These are phyloP conservation scores for Calonectria leucothoes DNA, from an alignment of 2,329 filamentous ascomycete genomes.

Conservation along the genomic window DNA sequence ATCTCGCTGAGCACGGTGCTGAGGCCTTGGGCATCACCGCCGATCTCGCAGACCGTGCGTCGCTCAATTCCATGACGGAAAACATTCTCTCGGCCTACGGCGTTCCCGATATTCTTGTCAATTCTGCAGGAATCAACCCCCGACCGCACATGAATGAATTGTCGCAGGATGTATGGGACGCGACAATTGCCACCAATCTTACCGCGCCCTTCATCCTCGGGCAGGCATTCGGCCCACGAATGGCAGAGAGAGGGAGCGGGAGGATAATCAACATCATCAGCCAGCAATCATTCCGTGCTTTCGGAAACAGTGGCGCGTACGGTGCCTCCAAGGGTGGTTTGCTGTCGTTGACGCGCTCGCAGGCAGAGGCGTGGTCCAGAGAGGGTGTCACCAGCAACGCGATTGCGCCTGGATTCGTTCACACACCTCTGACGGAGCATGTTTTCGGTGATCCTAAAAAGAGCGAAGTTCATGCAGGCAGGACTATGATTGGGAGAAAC, in stretches of 20 bases:
- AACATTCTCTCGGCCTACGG: conserved; percentile 38
- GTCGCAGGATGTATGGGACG: conserved; percentile 44
- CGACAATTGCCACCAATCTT: conserved; percentile 47
- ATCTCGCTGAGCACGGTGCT: conserved; percentile 40
- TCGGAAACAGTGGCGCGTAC: conserved; percentile 48
- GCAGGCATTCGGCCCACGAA: conserved; percentile 46
- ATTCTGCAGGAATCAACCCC: conserved; percentile 45
- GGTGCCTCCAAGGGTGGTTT: conserved; percentile 48
- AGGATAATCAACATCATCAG: conserved; percentile 49
- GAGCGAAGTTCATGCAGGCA: conserved; percentile 37
- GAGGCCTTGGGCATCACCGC: conserved; percentile 35
- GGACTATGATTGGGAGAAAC: conserved; percentile 47
- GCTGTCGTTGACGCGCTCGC: conserved; percentile 45
- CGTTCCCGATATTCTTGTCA: conserved; percentile 47
- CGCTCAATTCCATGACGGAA: conserved; percentile 27
- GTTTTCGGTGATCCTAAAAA: conserved; percentile 37
- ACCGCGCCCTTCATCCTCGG: conserved; percentile 47
- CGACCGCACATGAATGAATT: conserved; percentile 45
- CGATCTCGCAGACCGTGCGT: conserved; percentile 31
- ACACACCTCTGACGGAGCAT: conserved; percentile 41
- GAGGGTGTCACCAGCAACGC: conserved; percentile 49
- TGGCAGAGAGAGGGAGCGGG: conserved; percentile 46
- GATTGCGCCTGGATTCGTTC: conserved; percentile 46
- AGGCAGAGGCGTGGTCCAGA: conserved; percentile 50
- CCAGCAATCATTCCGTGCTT: conserved; percentile 47